phyloP scores from a whole-genome alignment of 2,329 filamentous ascomycete genomes.

The Aspergillus proliferans region DNA sequence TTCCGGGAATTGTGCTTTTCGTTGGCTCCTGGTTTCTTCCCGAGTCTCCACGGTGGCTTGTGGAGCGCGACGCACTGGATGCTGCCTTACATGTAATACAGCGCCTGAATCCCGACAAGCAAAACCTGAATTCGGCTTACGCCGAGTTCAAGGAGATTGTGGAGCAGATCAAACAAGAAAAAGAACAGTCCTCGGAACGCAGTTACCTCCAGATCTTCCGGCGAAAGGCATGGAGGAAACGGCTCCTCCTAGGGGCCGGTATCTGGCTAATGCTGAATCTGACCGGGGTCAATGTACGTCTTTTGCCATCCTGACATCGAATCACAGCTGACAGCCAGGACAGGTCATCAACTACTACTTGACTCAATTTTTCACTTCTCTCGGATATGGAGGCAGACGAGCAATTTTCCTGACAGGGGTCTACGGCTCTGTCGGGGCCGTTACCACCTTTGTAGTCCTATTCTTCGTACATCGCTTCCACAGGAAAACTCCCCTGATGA shows the following conservation, averaged over 20 bases:
- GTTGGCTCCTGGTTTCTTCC: constrained; percentile 29
- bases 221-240: constrained; percentile 52
- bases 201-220: constrained; percentile 39
- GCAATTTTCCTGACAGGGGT: constrained; percentile 54
- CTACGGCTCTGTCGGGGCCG: constrained; percentile 54
- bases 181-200: constrained; percentile 40
- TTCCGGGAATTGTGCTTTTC: constrained; percentile 36
- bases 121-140: constrained; percentile 53
- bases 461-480: constrained; percentile 49
- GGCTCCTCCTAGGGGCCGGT: neutral
- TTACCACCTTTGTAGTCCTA: constrained; percentile 45
- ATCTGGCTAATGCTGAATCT: neutral
- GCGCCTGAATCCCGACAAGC: constrained; percentile 51
- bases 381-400: constrained; percentile 52
- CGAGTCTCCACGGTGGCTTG: constrained; percentile 30
- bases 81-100: constrained; percentile 46
- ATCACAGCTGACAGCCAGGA: constrained; percentile 59
- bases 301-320: constrained; percentile 51
- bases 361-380: constrained; percentile 34
- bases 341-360: constrained; percentile 40
- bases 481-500: constrained; percentile 49
- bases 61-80: constrained; percentile 41
- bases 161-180: constrained; percentile 54
- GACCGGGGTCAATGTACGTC: neutral
- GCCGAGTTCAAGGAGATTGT: constrained; percentile 21